A percentile compares a stretch with the other conserved stretches of the same genome.
Evolutionary conservation across 2,329 filamentous ascomycete genomes (phyloP).

Genomic region (Calycina herbarum): DNA sequence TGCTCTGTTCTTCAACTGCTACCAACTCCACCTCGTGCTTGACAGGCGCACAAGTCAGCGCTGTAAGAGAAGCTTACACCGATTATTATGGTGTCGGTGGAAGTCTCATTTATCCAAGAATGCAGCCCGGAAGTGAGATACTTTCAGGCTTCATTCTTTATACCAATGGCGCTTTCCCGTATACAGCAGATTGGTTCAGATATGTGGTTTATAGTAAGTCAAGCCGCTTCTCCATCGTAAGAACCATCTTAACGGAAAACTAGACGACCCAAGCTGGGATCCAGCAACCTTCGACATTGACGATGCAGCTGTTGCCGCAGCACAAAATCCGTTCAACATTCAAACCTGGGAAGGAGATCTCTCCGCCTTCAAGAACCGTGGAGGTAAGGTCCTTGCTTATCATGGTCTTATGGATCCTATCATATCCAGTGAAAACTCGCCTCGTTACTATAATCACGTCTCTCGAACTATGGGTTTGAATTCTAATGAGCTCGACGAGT

Average conservation of each 20-base stretch:
- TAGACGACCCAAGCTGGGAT: constrained; percentile 41
- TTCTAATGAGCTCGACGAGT: constrained; percentile 41
- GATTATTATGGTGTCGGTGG: constrained; percentile 46
- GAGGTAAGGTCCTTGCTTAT: constrained; percentile 28
- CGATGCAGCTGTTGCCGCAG: constrained; percentile 34
- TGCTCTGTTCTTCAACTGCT: constrained; percentile 24
- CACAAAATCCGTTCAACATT: constrained; percentile 25
- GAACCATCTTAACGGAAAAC: neutral
- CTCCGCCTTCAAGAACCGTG: constrained; percentile 21
- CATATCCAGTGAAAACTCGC: constrained; percentile 46
- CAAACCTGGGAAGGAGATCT: constrained; percentile 28
- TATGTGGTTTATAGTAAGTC: constrained; percentile 45
- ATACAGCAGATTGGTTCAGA: constrained; percentile 48
- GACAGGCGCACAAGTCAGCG: constrained; percentile 44
- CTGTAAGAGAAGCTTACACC: constrained; percentile 44
- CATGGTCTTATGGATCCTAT: constrained; percentile 25
- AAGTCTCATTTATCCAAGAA: constrained; percentile 49
- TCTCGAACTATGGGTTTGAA: constrained; percentile 41
- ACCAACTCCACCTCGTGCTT: constrained; percentile 44
- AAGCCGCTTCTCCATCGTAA: neutral
- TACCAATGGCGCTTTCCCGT: constrained; percentile 42
- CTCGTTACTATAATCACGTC: constrained; percentile 45
- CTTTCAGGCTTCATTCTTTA: constrained; percentile 29
- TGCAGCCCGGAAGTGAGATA: constrained; percentile 49
- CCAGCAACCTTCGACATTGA: constrained; percentile 41